A percentile compares a stretch with the other conserved stretches of the same genome.
Evolutionary conservation across 495 filamentous ascomycete genomes (phyloP).

Genomic region (Xylaria castorea): DNA sequence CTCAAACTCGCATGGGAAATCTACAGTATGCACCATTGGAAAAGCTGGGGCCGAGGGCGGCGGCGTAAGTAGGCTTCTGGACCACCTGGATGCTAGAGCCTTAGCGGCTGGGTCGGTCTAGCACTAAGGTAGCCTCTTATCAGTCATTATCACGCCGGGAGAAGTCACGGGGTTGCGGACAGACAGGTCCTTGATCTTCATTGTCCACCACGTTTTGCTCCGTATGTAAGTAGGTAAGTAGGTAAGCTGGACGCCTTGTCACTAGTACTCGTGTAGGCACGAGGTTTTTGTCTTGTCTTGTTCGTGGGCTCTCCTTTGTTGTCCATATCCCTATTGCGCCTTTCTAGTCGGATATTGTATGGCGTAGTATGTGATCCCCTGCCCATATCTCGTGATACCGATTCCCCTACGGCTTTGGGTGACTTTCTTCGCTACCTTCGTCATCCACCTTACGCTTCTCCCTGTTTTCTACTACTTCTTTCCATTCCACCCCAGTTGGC

Average conservation of each 20-base stretch:
- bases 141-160: conserved; percentile 40
- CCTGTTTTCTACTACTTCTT: conserved; percentile 30
- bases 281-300: conserved; percentile 7
- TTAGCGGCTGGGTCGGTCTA: conserved; percentile 13
- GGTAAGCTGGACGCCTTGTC: conserved; percentile 4
- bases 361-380: conserved; percentile 17
- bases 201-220: too few species aligned
- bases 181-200: conserved; percentile 39
- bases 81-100: neutral
- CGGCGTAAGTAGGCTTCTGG: conserved; percentile 16
- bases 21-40: neutral
- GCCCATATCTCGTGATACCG: conserved; percentile 27
- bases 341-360: conserved; percentile 17
- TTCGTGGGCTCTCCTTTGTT: neutral
- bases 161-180: conserved; percentile 39
- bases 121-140: conserved; percentile 33
- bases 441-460: conserved; percentile 24
- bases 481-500: neutral
- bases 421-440: conserved; percentile 27
- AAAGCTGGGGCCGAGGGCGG: neutral
- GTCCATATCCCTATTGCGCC: conserved; percentile 12
- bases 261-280: neutral
- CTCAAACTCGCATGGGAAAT: neutral
- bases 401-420: conserved; percentile 17
- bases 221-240: too few species aligned